Conservation (phyloP, 1,139 yeast genomes). For the Blastobotrys niveus region DNA sequence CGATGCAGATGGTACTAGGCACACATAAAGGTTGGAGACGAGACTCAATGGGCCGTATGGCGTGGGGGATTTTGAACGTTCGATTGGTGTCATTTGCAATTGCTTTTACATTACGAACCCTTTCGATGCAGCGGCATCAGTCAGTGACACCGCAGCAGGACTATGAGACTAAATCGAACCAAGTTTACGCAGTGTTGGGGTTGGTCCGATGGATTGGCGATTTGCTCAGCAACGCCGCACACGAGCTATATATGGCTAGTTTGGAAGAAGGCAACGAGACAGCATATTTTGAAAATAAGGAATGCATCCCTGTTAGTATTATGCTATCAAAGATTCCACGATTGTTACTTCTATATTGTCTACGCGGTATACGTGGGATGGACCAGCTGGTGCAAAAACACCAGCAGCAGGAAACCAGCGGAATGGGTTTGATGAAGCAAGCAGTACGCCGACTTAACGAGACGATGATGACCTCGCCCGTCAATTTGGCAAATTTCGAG, state of each 20-base stretch:
- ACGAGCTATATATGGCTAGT: slow-evolving; percentile 46
- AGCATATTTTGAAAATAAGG: slow-evolving; percentile 15
- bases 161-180: slow-evolving; percentile 50
- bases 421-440: slow-evolving; percentile 22
- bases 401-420: slow-evolving; percentile 32
- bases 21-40: slow-evolving; percentile 45
- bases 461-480: slow-evolving; percentile 50
- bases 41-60: slow-evolving; percentile 50
- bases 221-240: slow-evolving; percentile 57
- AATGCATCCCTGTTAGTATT: slow-evolving; percentile 30
- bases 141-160: slow-evolving; percentile 34
- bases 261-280: slow-evolving; percentile 1
- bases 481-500: slow-evolving; percentile 57
- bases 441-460: slow-evolving; percentile 40
- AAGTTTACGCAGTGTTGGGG: slow-evolving; percentile 59
- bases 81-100: slow-evolving; percentile 69
- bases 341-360: slow-evolving; percentile 59
- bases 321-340: slow-evolving; percentile 64
- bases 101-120: slow-evolving; percentile 57
- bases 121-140: slow-evolving; percentile 17
- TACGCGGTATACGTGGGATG: slow-evolving; percentile 63
- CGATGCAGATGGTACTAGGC: slow-evolving; percentile 59
- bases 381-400: slow-evolving; percentile 44
- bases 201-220: slow-evolving; percentile 77
- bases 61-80: slow-evolving; percentile 63